Evolutionary conservation across 176 grass and related monocot species (phyloP), one percentile per base, ranked within the genome.

Genomic region (Oryza punctata): DNA sequence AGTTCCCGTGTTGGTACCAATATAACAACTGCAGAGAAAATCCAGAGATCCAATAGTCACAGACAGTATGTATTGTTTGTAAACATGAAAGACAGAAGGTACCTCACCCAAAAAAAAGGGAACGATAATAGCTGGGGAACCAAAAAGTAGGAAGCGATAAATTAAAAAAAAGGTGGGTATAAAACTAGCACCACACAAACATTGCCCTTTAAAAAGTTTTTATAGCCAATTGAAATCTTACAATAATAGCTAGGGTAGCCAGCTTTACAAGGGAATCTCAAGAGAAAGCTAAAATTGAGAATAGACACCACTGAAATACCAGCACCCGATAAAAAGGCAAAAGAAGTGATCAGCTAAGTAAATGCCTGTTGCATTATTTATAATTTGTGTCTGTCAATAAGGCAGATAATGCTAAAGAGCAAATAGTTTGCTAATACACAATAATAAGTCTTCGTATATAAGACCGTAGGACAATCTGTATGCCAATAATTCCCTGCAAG

Each of bases 1-100:
- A 98, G 77, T 72, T 98, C 96, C 80, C 96, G 93, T 82, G 96
- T 98, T 67, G 96, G 96, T 65, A 98, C 91, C 87, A 98, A 88
- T 84, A 98, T 98, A 60, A 93, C 93, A 87, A 94, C 96, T 98
- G 78, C 52, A 90, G 37, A 79, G 67, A 29, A 75, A 40, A 67
- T n/a, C 4, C 65, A 77, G 33, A 60, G 61, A 79, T 43, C 44
- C 41, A 76, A 28, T 0, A 76, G 35, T 63, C 45, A 21, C 25
- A 76, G 78, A 71, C 15, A 77, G 65, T 18, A 27, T 50, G 50
- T 50, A 23, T 47, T 50, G 50, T 27, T 41, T 41, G 61, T 12
- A 70, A 63, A 77, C 43, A 77, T 47, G 63, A 37, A 43, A 71
- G 3, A 23, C 9, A 32, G 7, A 61, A 49, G 50, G 19, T 24